Base-by-base conservation (phyloP, 768 basidiomycete genomes). In the Kwoniella europaea region DNA sequence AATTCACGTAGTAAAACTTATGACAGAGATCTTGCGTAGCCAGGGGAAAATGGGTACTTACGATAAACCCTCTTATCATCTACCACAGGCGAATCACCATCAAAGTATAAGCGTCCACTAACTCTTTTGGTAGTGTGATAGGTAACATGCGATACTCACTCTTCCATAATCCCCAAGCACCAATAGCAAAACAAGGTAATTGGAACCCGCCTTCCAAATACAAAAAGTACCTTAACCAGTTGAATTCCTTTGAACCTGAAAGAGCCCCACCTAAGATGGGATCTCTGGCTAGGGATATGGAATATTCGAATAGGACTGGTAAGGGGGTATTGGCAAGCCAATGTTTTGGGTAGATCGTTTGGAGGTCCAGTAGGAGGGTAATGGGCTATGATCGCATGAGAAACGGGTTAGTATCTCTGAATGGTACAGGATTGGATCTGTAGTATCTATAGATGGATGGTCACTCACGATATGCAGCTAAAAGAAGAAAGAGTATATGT, bases 171-270 rank as follows among this genome's bases (percentile, higher is more conserved):
- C 80, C 78, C 22, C 69, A 69, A 18, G 82, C 86, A 13, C 90
- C 91, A n/a, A 93, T 68, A 55, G 92, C 74, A 79, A 93, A 93
- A 0, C 90, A 87, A 0, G 93, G 93, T 0, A 93, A 83, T 78
- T 93, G 92, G 50, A 84, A 81, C 44, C 79, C n/a, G 0, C 74
- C 77, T 70, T 85, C 84, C 53, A 84, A 73, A 29, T 65, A 69
- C 61, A 85, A 76, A 72, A 91, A 92, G 1, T 86, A 86, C 78
- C 86, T 88, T 16, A 87, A 76, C 84, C 84, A 85, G 10, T 63
- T 72, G 71, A 77, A 80, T 10, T 72, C 75, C 18, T 56, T 69
- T 4, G 70, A 63, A 1, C 69, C 68, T 16, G 67, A 73, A 22
- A 74, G 58, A 16, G 88, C 83, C 12, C 89, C 88, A 77, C 87